Base-by-base conservation (phyloP, 1,139 yeast genomes). In the Candida sojae region DNA sequence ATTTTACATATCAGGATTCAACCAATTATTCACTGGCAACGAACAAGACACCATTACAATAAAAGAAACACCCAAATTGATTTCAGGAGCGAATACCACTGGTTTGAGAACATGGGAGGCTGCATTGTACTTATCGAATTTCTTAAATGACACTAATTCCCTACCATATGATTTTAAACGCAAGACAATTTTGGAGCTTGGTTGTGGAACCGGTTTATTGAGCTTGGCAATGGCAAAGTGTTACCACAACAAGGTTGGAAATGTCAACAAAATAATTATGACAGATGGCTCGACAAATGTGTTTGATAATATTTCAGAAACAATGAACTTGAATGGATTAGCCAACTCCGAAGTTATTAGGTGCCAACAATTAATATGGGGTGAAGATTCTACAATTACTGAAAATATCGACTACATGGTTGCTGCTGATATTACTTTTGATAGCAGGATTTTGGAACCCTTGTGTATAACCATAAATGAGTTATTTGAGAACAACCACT, bases 21-120 rank as follows among this genome's bases (percentile, higher is more conserved):
- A 48, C 8, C 34, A 43, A 4, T 34, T 36, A 9, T 29, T 39
- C 17, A 32, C 26, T 7, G 53, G 55, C 8, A 53, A 51, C 2
- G 61, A 58, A 0, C 45, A 58, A 1, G 62, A 62, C 5, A 33
- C 47, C 6, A 70, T 86, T 1, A 58, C 63, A 4, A 78, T 86
- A 3, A 68, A 68, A 48, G 95, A 88, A 58, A 74, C 80, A 0
- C 95, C 92, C 0, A 71, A 76, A 48, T 54, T 88, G 44, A 80
- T 89, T 9, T 79, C 89, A 13, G 90, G 90, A 0, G 63, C 70
- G 30, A 96, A 95, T 6, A 86, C 96, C 1, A 92, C 98, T 0
- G 98, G 98, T 0, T 69, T 83, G 49, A 71, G 97, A 40, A 92
- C 98, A 0, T 92, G 98, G 98, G 97, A 90, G 61, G 97, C 97